phyloP scores from a whole-genome alignment of 164 flowering plant species.

The Liriodendron chinense region DNA sequence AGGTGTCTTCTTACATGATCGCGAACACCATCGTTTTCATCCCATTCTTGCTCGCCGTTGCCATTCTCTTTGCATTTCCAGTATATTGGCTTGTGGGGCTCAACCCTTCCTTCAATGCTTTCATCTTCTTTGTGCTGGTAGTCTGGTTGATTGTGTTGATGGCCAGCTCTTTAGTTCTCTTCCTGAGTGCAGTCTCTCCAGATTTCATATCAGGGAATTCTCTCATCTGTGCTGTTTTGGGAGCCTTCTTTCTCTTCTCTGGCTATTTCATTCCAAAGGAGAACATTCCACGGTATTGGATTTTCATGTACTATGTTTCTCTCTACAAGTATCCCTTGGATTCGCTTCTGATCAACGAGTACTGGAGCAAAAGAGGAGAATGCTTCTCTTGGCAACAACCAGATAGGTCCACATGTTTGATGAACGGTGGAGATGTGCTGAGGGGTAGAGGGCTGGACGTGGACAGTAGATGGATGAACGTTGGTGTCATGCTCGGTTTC shows the following conservation, averaged over 20 bases:
- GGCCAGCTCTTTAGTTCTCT: constrained; percentile 91
- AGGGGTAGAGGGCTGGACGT: constrained; percentile 63
- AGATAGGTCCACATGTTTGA: constrained; percentile 32
- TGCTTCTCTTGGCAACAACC: constrained; percentile 52
- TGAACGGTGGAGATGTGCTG: constrained; percentile 69
- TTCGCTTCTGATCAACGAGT: constrained; percentile 65
- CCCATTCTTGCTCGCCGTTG: constrained; percentile 73
- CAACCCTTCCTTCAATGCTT: constrained; percentile 67
- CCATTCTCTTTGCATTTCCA: constrained; percentile 68
- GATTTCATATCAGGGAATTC: constrained; percentile 91
- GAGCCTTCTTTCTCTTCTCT: constrained; percentile 90
- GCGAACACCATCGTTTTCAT: constrained; percentile 80
- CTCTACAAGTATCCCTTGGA: constrained; percentile 88
- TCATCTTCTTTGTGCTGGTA: constrained; percentile 59
- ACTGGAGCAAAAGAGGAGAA: constrained; percentile 55
- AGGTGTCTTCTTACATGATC: constrained; percentile 79
- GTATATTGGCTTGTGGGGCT: constrained; percentile 91
- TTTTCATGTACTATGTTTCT: constrained; percentile 90
- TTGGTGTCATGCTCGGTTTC: constrained; percentile 83
- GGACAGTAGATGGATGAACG: constrained; percentile 79
- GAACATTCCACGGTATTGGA: constrained; percentile 81
- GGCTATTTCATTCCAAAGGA: constrained; percentile 96
- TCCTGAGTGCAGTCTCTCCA: constrained; percentile 78
- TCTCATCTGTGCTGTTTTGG: constrained; percentile 76
- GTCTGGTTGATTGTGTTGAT: constrained; percentile 85